Conservation (phyloP, 169 alveolate species). For the Plasmodium coatneyi region DNA sequence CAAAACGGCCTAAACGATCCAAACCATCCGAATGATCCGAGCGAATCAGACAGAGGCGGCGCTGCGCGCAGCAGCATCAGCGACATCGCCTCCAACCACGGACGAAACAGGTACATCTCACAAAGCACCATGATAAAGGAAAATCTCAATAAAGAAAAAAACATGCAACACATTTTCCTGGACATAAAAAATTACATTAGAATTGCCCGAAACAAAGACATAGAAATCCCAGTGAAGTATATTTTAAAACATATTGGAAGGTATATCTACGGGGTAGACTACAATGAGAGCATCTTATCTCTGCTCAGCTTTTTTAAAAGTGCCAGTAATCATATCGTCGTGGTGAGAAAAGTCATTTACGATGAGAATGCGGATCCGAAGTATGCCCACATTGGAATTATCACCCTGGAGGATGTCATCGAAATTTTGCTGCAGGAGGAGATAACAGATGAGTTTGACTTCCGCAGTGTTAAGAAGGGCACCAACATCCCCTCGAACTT, state of each 20-base stretch:
- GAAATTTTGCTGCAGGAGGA: conserved; percentile 69
- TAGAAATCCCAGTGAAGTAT: conserved; percentile 63
- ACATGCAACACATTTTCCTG: conserved; percentile 30
- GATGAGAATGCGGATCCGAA: conserved; percentile 79
- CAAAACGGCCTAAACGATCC: background rate
- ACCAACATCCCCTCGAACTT: conserved; percentile 42
- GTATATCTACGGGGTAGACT: conserved; percentile 62
- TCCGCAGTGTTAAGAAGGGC: conserved; percentile 25
- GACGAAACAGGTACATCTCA: background rate
- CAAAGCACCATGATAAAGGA: conserved; percentile 37
- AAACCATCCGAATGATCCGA: background rate
- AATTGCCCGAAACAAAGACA: conserved; percentile 27
- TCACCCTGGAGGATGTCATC: conserved; percentile 78
- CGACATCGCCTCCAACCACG: background rate
- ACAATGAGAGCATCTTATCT: conserved; percentile 58
- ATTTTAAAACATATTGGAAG: conserved; percentile 68
- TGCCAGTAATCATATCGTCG: conserved; percentile 77
- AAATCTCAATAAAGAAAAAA: conserved; percentile 68
- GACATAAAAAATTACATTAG: conserved; percentile 60
- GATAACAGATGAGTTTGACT: conserved; percentile 67
- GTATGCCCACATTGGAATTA: conserved; percentile 82
- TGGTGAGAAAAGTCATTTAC: conserved; percentile 78
- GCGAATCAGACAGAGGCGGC: background rate
- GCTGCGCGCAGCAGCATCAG: background rate
- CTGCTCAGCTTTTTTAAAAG: conserved; percentile 51